Conservation (phyloP, 805 yeast genomes). For the Barnettozyma siamensis region DNA sequence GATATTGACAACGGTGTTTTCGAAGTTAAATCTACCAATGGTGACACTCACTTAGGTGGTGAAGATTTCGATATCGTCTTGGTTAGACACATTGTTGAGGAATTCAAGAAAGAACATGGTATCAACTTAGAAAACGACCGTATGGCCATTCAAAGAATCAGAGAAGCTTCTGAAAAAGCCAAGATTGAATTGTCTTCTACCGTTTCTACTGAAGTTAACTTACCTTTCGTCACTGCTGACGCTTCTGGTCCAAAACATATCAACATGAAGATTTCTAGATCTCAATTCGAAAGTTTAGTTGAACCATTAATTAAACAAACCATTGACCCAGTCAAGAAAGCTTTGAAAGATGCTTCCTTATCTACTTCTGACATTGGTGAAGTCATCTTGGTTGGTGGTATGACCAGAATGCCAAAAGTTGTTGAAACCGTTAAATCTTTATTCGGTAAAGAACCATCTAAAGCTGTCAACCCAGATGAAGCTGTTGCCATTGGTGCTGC, state of each 20-base stretch:
- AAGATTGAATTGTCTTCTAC: constrained; percentile 74
- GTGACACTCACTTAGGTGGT: constrained; percentile 82
- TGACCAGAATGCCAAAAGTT: constrained; percentile 86
- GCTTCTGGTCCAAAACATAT: constrained; percentile 54
- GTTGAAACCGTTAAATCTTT: constrained; percentile 55
- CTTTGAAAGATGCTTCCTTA: constrained; percentile 68
- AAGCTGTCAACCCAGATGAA: constrained; percentile 80
- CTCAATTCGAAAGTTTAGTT: constrained; percentile 64
- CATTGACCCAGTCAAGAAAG: constrained; percentile 69
- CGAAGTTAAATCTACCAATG: constrained; percentile 78
- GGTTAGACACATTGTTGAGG: constrained; percentile 48
- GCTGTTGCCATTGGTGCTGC: constrained; percentile 90
- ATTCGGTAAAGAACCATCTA: constrained; percentile 63
- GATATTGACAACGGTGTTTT: constrained; percentile 78
- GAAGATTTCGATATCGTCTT: constrained; percentile 71
- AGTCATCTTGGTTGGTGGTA: constrained; percentile 78
- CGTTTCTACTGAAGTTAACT: constrained; percentile 52
- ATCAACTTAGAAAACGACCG: constrained; percentile 25
- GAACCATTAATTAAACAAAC: constrained; percentile 62
- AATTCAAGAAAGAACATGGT: constrained; percentile 45
- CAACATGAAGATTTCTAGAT: constrained; percentile 53
- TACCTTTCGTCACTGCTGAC: constrained; percentile 59
- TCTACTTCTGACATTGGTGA: constrained; percentile 66
- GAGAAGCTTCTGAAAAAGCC: constrained; percentile 75
- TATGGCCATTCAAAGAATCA: constrained; percentile 63